Evolutionary conservation across 192 early-diverging fungal genomes (phyloP).

Genomic region (Coemansia sp.): DNA sequence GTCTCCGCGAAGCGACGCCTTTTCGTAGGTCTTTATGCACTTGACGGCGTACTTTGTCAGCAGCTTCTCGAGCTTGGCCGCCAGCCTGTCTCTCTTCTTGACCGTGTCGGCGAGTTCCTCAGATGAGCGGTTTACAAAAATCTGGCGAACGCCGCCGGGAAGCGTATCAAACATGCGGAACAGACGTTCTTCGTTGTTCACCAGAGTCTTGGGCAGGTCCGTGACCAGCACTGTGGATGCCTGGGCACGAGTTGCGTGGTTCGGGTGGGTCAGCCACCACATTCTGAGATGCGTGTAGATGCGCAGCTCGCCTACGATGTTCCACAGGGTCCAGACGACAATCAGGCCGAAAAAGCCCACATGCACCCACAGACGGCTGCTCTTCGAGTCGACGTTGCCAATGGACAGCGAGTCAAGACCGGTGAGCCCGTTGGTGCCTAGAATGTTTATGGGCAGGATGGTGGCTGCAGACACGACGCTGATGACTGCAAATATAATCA

Average conservation of each 20-base stretch:
- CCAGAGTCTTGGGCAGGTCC: slow-evolving; percentile 66
- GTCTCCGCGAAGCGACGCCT: neutral
- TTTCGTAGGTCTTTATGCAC: slow-evolving; percentile 28
- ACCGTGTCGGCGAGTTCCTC: slow-evolving; percentile 53
- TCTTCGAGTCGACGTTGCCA: slow-evolving; percentile 63
- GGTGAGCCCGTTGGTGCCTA: slow-evolving; percentile 39
- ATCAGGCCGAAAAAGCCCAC: slow-evolving; percentile 51
- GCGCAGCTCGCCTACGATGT: slow-evolving; percentile 61
- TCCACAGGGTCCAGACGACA: slow-evolving; percentile 35
- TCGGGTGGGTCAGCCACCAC: slow-evolving; percentile 58
- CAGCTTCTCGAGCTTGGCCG: slow-evolving; percentile 54
- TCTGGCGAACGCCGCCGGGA: slow-evolving; percentile 65
- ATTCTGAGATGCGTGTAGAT: slow-evolving; percentile 65
- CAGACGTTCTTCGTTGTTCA: slow-evolving; percentile 51
- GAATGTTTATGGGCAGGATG: slow-evolving; percentile 71
- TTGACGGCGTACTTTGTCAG: slow-evolving; percentile 55
- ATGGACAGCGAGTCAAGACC: slow-evolving; percentile 69
- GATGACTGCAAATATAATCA: slow-evolving; percentile 64
- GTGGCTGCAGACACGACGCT: slow-evolving; percentile 58
- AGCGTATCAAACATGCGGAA: slow-evolving; percentile 59
- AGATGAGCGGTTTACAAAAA: slow-evolving; percentile 65
- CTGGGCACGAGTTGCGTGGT: slow-evolving; percentile 49
- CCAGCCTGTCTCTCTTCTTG: slow-evolving; percentile 55
- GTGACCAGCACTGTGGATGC: slow-evolving; percentile 69
- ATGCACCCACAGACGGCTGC: slow-evolving; percentile 70